Conservation (phyloP, 2,329 filamentous ascomycete genomes). For the Stachybotrys chlorohalonatus region DNA sequence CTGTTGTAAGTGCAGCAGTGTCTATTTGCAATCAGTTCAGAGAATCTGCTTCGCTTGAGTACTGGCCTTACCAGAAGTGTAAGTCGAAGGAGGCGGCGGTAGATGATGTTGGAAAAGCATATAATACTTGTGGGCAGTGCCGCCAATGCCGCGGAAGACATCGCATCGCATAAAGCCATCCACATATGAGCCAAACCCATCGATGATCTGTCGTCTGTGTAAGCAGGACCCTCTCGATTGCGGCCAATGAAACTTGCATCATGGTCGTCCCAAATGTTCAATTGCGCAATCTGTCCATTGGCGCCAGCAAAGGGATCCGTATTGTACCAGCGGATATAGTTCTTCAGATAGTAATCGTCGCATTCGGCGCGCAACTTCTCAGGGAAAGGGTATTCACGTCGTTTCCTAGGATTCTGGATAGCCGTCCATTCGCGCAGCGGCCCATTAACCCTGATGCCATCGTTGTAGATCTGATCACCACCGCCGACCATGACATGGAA, state of each 20-base stretch:
- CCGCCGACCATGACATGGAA: constrained; percentile 96
- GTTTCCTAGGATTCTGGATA: constrained; percentile 74
- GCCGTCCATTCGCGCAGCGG: constrained; percentile 76
- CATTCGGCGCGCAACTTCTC: constrained; percentile 72
- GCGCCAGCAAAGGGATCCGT: constrained; percentile 77
- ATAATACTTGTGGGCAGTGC: constrained; percentile 95
- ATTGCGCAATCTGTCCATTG: constrained; percentile 85
- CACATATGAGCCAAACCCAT: constrained; percentile 89
- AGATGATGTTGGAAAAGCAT: constrained; percentile 95
- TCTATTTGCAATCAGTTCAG: constrained; percentile 11
- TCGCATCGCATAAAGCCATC: constrained; percentile 88
- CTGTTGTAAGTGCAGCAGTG: constrained; percentile 11
- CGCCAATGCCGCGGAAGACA: constrained; percentile 87
- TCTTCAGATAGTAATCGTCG: constrained; percentile 84
- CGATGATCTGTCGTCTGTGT: constrained; percentile 61
- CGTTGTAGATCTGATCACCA: constrained; percentile 95
- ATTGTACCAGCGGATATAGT: constrained; percentile 79
- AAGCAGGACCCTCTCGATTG: constrained; percentile 2
- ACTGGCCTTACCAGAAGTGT: constrained; percentile 55
- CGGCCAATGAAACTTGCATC: constrained; percentile 43
- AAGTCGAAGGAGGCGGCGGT: constrained; percentile 76
- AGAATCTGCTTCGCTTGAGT: not conserved
- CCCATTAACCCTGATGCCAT: constrained; percentile 77
- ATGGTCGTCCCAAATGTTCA: constrained; percentile 98
- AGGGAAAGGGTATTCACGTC: constrained; percentile 69